A percentile compares a stretch with the other conserved stretches of the same genome.
Conservation (phyloP, 108 stramenopile genomes). For the Cyclotella atomus region DNA sequence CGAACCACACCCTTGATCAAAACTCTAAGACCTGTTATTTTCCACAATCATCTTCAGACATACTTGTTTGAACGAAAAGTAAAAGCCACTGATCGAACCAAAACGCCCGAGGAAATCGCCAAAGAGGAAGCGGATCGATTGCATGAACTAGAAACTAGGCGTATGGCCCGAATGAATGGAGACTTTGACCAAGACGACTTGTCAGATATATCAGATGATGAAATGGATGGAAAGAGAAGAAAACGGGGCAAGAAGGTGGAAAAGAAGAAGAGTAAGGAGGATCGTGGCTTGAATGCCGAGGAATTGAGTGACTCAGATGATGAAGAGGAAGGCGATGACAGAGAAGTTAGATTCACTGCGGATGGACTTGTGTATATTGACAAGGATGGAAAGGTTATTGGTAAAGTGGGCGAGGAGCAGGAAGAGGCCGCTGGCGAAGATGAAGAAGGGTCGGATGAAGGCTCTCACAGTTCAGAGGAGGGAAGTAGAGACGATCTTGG, state of each 20-base stretch:
- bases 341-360: conserved; percentile 72
- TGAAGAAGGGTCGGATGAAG: conserved; percentile 27
- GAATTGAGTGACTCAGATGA: conserved; percentile 75
- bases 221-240: conserved; percentile 14
- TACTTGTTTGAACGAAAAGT: conserved; percentile 82
- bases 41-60: too few species aligned
- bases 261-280: conserved; percentile 34
- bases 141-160: conserved; percentile 86
- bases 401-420: conserved; percentile 61
- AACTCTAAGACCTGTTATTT: too few species aligned
- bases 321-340: conserved; percentile 44
- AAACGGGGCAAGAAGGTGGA: conserved; percentile 20
- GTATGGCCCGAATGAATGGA: conserved; percentile 91
- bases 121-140: conserved; percentile 90
- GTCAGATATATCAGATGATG: conserved; percentile 80
- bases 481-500: conserved; percentile 29
- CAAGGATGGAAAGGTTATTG: conserved; percentile 70
- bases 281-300: conserved; percentile 51
- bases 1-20: too few species aligned
- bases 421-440: conserved; percentile 17
- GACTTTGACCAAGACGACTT: conserved; percentile 89
- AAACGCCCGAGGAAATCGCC: conserved; percentile 95
- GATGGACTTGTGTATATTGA: conserved; percentile 85
- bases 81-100: conserved; percentile 92
- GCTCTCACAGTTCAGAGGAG: conserved; percentile 22